These are phyloP conservation scores for Hypoxylon subgilvum DNA, from an alignment of 495 filamentous ascomycete species.

Conservation along the genomic window DNA sequence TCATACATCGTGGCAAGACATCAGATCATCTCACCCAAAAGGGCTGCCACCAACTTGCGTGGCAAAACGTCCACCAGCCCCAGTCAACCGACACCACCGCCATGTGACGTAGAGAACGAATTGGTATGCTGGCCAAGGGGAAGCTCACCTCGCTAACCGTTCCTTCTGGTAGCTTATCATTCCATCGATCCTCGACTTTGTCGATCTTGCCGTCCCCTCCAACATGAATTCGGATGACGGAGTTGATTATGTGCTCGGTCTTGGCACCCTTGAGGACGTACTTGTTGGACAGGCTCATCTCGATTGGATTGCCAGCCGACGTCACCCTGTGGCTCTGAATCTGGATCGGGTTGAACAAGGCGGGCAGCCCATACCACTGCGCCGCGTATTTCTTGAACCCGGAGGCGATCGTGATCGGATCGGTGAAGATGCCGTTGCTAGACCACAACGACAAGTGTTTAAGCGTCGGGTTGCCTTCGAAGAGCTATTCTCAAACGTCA, in stretches of 20 bases:
- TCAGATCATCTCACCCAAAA: conserved; percentile 38
- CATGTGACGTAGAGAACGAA: not conserved
- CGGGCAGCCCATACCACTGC: conserved; percentile 54
- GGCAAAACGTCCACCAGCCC: conserved; percentile 37
- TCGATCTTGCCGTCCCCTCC: conserved; percentile 54
- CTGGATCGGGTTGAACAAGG: conserved; percentile 44
- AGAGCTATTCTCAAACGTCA: conserved; percentile 48
- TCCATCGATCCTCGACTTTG: conserved; percentile 64
- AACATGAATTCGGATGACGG: conserved; percentile 54
- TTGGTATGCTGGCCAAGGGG: not conserved
- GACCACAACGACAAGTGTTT: conserved; percentile 62
- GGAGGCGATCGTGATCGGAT: conserved; percentile 58
- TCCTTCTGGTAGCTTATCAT: conserved; percentile 58
- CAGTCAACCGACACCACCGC: not conserved
- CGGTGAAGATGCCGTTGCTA: conserved; percentile 53
- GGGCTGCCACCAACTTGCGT: conserved; percentile 47
- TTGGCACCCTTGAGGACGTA: conserved; percentile 61
- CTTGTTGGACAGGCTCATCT: conserved; percentile 56
- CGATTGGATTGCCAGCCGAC: conserved; percentile 60
- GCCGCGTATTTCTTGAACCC: conserved; percentile 58
- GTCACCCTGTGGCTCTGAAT: conserved; percentile 57
- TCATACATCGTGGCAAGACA: no score
- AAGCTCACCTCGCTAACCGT: conserved; percentile 55
- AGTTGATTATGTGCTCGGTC: conserved; percentile 59
- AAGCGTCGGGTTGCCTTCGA: conserved; percentile 61